phyloP scores from a whole-genome alignment of 768 basidiomycete genomes.

The Lentinus brumalis region DNA sequence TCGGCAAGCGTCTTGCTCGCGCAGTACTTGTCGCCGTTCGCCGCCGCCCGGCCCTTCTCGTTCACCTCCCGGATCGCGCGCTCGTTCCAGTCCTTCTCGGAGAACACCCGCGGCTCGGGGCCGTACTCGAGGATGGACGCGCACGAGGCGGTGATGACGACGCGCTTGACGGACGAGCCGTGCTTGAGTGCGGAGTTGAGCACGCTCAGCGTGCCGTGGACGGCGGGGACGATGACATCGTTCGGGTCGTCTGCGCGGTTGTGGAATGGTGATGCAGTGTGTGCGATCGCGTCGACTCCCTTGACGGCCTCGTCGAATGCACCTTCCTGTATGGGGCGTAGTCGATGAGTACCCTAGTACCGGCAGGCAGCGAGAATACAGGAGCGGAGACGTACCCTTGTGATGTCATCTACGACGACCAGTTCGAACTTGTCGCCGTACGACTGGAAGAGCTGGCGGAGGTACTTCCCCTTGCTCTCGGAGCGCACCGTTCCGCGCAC shows the following conservation, averaged over 20 bases:
- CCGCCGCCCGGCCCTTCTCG: constrained; percentile 33
- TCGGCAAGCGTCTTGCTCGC: constrained; percentile 63
- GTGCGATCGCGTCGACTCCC: constrained; percentile 45
- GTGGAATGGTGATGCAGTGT: constrained; percentile 40
- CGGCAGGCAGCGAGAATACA: not conserved
- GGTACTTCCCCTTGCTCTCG: constrained; percentile 43
- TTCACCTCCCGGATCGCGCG: constrained; percentile 43
- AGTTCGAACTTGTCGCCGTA: constrained; percentile 41
- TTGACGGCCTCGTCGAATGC: constrained; percentile 51
- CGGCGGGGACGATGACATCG: constrained; percentile 68
- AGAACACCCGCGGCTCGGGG: constrained; percentile 34
- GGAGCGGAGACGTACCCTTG: constrained; percentile 25
- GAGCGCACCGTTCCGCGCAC: constrained; percentile 49
- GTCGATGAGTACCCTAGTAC: not conserved
- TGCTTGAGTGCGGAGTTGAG: constrained; percentile 56
- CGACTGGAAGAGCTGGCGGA: constrained; percentile 39
- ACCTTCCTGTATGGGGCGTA: constrained; percentile 13
- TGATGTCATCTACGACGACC: constrained; percentile 50
- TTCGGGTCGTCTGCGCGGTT: constrained; percentile 19
- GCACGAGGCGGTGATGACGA: constrained; percentile 68
- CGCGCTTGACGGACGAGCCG: constrained; percentile 56
- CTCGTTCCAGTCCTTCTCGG: constrained; percentile 64
- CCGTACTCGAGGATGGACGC: constrained; percentile 42
- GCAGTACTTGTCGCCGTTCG: constrained; percentile 44
- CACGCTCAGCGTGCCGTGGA: constrained; percentile 66